Base-by-base conservation (phyloP, 2,329 filamentous ascomycete genomes). In the Calonectria henricotiae region DNA sequence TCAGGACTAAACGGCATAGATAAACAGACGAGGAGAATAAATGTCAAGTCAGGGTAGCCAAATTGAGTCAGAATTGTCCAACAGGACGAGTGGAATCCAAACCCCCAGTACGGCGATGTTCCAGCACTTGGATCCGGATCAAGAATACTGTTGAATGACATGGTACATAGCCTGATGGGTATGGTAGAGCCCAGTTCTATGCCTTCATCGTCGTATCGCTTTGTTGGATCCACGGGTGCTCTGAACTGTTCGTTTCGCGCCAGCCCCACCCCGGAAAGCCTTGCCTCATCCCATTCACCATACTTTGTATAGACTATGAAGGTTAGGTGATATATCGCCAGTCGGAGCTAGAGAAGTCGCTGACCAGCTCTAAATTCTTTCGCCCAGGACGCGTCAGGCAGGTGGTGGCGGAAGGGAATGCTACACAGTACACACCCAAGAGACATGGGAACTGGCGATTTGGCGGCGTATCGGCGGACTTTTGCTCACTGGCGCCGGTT, bases 241-340 rank as follows among this genome's bases (percentile, higher is more conserved):
- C 1, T 30, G 27, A 30, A 30, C 7, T 20, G 20, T 39, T 58
- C 35, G 4, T 9, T 20, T 20, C 15, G 12, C 3, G 32, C 51
- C 4, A 13, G 6, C 20, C 51, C 51, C 15, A 58, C 51, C 12
- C 51, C 51, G 3, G 51, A 58, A 3, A 58, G 30, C 2, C 32
- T 25, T 58, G 51, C 51, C 13, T 39, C 8, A 11, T 58, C 8
- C 51, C 51, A 58, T 37, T 58, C 51, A 23, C 8, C 32, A 58
- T 39, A 25, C 15, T 39, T 39, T 32, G 32, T 39, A 20, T 58
- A 58, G 8, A 58, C 51, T 58, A 11, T 15, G 3, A 5, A 15
- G n/a, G 32, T 58, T 17, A 58, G 12, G 3, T 1, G 20, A 39
- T 30, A 30, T 5, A n/a, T 25, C n/a, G 5, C 6, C 20, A 25